Evolutionary conservation across 805 yeast species (phyloP), one percentile per base, ranked within the genome.

Genomic region (Grigorovia yakushimaensis): DNA sequence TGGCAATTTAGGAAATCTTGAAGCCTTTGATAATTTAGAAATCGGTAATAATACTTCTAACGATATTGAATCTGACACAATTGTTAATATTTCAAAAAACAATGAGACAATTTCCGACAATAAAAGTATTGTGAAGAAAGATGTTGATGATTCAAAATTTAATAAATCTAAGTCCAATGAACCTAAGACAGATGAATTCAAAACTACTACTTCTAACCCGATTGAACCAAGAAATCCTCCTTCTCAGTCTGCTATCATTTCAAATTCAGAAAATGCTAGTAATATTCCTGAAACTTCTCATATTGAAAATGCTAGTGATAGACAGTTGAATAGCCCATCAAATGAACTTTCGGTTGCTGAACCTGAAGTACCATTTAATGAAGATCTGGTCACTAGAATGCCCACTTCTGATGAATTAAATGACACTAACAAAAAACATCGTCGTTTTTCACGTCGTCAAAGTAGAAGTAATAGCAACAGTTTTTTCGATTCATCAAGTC

Each of bases 351-450:
- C n/a, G n/a, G n/a, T 33, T 13, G 48, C 48, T 10, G 15, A 35
- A 35, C 48, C 48, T 15, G 23, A 46, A 38, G 37, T 17, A 13
- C 48, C 45, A 19, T 46, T 42, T 40, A 23, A 37, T 19, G 33
- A 22, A n/a, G 44, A 24, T 20, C 13, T 27, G 13, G 33, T 27
- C 13, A 27, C 33, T 7, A 27, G 13, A 27, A 10, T 27, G 13
- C 33, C 33, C 9, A 27, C 9, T 10, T 10, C 10, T 15, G 13
- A 4, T 27, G 33, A 27, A 27, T 27, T 15, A 10, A 42, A 37
- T 30, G 41, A 41, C 15, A 42, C 7, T n/a, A 23, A 46, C 8
- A 42, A 43, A 18, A 37, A 41, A 11, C 35, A 24, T 27, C 40
- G 30, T 36, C 45, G 24, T n/a, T n/a, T n/a, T n/a, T n/a, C n/a